A percentile compares a stretch with the other conserved stretches of the same genome.
These are phyloP conservation scores for Skeletonema potamos DNA, from an alignment of 108 stramenopile genomes.

Conservation along the genomic window DNA sequence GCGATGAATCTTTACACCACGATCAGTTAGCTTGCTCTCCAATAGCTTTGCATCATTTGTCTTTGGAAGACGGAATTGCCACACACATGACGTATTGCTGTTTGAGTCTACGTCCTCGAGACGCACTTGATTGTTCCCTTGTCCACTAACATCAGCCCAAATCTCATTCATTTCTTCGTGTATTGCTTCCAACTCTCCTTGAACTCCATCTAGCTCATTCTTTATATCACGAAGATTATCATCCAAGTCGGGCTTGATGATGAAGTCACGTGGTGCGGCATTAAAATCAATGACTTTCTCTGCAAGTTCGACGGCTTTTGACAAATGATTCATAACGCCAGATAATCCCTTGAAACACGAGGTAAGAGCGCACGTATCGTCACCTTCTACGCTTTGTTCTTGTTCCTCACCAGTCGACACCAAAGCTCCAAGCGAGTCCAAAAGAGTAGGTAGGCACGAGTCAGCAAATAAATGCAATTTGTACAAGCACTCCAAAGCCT, in stretches of 20 bases:
- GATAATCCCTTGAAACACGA: conserved; percentile 16
- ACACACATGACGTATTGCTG: conserved; percentile 47
- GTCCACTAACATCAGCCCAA: conserved; percentile 55
- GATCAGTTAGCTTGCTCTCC: conserved; percentile 12
- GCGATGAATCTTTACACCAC: conserved; percentile 64
- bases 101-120: conserved; percentile 60
- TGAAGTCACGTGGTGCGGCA: conserved; percentile 83
- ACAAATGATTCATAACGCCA: conserved; percentile 39
- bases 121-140: conserved; percentile 57
- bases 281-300: conserved; percentile 82
- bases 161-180: conserved; percentile 65
- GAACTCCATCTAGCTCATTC: conserved; percentile 65
- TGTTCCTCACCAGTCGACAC: conserved; percentile 1
- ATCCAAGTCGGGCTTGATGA: conserved; percentile 67
- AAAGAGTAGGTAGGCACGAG: conserved; percentile 57
- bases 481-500: conserved; percentile 76
- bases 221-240: conserved; percentile 69
- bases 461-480: conserved; percentile 69
- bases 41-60: conserved; percentile 76
- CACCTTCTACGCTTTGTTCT: neutral
- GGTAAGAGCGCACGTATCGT: conserved; percentile 19
- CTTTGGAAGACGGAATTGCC: conserved; percentile 81
- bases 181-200: conserved; percentile 66
- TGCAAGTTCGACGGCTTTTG: conserved; percentile 46
- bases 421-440: conserved; percentile 46